Conservation (phyloP, 2,329 filamentous ascomycete genomes). For the Endoconidiophora laricicola region DNA sequence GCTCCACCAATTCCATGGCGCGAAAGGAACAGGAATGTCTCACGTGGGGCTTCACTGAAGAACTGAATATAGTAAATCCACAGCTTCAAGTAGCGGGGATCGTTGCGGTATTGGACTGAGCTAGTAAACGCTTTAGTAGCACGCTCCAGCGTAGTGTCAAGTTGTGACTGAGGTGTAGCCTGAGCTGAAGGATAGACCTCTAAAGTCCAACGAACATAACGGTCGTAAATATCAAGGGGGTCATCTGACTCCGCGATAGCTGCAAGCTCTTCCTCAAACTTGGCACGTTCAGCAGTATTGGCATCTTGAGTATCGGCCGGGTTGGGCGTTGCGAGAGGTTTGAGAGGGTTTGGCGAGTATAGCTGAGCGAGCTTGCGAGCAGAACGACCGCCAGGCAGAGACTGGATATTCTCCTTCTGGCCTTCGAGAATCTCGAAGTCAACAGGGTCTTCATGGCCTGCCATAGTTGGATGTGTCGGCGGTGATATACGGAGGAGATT, state of each 20-base stretch:
- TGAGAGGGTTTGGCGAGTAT: conserved; percentile 50
- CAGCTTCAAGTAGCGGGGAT: conserved; percentile 79
- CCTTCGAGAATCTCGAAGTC: conserved; percentile 86
- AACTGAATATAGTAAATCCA: conserved; percentile 91
- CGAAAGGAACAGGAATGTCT: conserved; percentile 81
- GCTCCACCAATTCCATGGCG: conserved; percentile 75
- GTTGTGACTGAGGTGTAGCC: conserved; percentile 77
- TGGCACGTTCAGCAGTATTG: conserved; percentile 62
- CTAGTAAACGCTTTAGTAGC: conserved; percentile 80
- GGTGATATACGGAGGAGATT: not conserved
- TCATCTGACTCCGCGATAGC: conserved; percentile 78
- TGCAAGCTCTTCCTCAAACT: conserved; percentile 72
- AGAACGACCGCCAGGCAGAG: conserved; percentile 71
- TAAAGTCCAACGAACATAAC: conserved; percentile 93
- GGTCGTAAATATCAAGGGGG: conserved; percentile 85
- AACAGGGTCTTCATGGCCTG: conserved; percentile 36
- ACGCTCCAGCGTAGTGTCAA: conserved; percentile 76
- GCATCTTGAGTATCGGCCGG: conserved; percentile 58
- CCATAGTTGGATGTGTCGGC: conserved; percentile 24
- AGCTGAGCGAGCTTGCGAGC: conserved; percentile 75
- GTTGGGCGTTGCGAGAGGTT: conserved; percentile 43
- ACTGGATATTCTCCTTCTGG: conserved; percentile 96
- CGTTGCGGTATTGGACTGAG: conserved; percentile 83
- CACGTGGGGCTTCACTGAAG: conserved; percentile 83
- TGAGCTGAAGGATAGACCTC: conserved; percentile 90